Conservation (phyloP, 495 filamentous ascomycete species). For the Bacidia rubella region DNA sequence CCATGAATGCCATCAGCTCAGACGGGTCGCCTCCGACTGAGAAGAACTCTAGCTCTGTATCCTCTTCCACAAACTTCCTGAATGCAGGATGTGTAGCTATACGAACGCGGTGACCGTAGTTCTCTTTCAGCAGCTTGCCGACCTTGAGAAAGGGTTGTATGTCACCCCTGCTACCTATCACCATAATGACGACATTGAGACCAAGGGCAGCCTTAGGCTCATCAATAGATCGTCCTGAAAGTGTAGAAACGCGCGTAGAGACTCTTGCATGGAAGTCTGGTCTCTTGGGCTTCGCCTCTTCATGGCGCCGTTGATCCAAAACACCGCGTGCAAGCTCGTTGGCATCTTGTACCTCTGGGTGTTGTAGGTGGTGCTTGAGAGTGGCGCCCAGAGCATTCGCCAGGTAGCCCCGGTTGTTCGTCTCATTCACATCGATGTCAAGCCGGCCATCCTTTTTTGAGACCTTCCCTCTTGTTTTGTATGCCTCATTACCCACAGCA, state of each 20-base stretch:
- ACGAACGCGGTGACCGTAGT: constrained; percentile 39
- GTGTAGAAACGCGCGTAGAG: constrained; percentile 10
- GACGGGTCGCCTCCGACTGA: constrained; percentile 50
- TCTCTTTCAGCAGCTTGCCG: constrained; percentile 50
- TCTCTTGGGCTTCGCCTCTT: constrained; percentile 7
- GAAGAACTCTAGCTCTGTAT: constrained; percentile 47
- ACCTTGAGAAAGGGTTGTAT: constrained; percentile 66
- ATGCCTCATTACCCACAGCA: constrained; percentile 47
- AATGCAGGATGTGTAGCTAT: constrained; percentile 51
- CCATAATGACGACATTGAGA: constrained; percentile 67
- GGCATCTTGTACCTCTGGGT: not conserved
- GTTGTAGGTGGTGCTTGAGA: constrained; percentile 27
- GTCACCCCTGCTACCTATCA: constrained; percentile 63
- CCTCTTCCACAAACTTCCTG: constrained; percentile 38
- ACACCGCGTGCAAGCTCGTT: not conserved
- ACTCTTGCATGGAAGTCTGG: constrained; percentile 14
- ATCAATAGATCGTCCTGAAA: constrained; percentile 11
- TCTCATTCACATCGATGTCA: constrained; percentile 56
- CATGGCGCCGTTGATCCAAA: constrained; percentile 4
- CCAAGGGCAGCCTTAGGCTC: constrained; percentile 24
- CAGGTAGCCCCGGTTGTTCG: constrained; percentile 48
- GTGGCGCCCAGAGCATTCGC: constrained; percentile 54
- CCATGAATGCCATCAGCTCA: constrained; percentile 48
- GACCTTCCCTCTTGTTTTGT: constrained; percentile 49
- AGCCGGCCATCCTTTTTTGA: constrained; percentile 56